These are phyloP conservation scores for Skeletonema tropicum DNA, from an alignment of 108 stramenopile species.

Conservation along the genomic window DNA sequence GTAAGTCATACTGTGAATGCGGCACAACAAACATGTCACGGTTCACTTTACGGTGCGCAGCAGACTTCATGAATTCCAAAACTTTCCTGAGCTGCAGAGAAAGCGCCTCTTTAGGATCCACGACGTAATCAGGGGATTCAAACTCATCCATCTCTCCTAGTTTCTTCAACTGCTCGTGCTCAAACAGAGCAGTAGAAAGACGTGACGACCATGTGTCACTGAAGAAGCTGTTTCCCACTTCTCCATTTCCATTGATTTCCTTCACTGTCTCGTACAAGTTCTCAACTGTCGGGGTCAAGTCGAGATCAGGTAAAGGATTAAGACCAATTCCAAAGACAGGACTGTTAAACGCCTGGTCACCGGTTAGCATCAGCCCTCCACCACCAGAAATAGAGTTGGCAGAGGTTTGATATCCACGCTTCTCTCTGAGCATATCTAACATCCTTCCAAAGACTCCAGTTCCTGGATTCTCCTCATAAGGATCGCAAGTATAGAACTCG, in stretches of 20 bases:
- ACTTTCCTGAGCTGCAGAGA: too few species aligned
- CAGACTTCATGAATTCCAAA: too few species aligned
- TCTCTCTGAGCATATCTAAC: constrained; percentile 16
- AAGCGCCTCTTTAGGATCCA: too few species aligned
- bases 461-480: constrained; percentile 16
- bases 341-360: constrained; percentile 10
- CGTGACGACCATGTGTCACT: constrained; percentile 21
- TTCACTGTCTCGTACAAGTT: constrained; percentile 24
- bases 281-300: constrained; percentile 11
- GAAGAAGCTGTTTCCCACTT: constrained; percentile 12
- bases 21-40: constrained; percentile 29
- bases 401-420: constrained; percentile 15
- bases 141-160: too few species aligned
- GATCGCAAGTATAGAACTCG: constrained; percentile 20
- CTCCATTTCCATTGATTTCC: constrained; percentile 22
- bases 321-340: too few species aligned
- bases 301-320: too few species aligned
- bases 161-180: constrained; percentile 9
- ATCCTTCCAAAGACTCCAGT: constrained; percentile 43
- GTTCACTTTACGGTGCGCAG: constrained; percentile 18
- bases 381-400: constrained; percentile 18
- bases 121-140: too few species aligned
- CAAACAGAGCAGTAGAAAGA: constrained; percentile 24
- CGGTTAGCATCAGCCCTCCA: constrained; percentile 27
- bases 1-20: constrained; percentile 28